Evolutionary conservation across 148 eudicot genomes (phyloP), one percentile per base, ranked within the genome.

Genomic region (Fagopyrum esculentum): DNA sequence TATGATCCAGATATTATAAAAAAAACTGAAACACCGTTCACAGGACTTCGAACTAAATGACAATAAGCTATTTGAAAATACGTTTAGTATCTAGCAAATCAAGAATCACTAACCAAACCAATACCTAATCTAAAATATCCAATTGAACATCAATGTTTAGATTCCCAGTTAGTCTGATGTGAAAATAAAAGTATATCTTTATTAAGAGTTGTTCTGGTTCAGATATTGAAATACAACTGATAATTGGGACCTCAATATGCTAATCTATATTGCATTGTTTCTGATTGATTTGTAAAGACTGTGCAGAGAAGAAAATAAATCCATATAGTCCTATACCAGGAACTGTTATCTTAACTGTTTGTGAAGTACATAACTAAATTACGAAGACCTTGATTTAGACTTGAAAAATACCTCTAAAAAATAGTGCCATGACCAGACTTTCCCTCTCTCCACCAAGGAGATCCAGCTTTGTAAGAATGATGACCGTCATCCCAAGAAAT

Each of bases 401-500:
- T 63, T 63, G 69, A 63, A 29, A 63, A 11, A 63, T 29, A 29
- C 29, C 70, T 50, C 74, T 51, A 12, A 2, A 7, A 63, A 10
- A 63, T 1, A 63, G 69, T 63, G n/a, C 45, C 35, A 66, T 35
- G 35, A 43, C 71, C 46, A 1, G 30, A 40, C 13, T 56, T 61
- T 71, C 45, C 72, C 75, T 81, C 85, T 87, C 91, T 90, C 97
- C 99, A 95, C 99, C 99, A 95, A 47, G 99, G 97, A 44, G 91
- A 84, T 75, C 94, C 76, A 78, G 99, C 97, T 59, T 88, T 87
- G 75, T 90, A 95, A 22, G 74, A 52, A 81, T 89, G 97, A 73
- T 86, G 85, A 6, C 86, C 99, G 35, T 89, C 82, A 74, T 95
- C 94, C 99, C 99, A 95, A n/a, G 99, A 92, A 56, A 95, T 92